Base-by-base conservation (phyloP, 139 green algal species). In the Axilococcus clingmanii region DNA sequence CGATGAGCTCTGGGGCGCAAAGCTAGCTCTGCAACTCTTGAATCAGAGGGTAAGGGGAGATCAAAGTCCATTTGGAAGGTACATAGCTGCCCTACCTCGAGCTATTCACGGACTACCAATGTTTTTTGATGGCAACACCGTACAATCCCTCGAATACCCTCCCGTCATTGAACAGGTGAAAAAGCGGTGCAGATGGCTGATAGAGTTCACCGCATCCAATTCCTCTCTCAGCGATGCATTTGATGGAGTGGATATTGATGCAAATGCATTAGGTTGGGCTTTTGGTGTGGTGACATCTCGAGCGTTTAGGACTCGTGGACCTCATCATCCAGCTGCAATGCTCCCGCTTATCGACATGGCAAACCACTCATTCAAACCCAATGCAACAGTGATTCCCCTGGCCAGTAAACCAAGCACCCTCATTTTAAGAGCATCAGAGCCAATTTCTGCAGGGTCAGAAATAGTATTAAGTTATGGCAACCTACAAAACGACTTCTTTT, bases 401-500 rank as follows among this genome's bases (percentile, higher is more conserved):
- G 20, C 43, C 5, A 43, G 35, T 7, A 20, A 16, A 24, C 16
- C 38, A 24, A 16, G 45, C 12, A 33, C n/a, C 34, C 38, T 63
- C 30, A 7, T 4, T 22, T 29, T 66, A 48, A 28, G 61, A 40
- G 44, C 63, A 2, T 48, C 17, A 45, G 59, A 55, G 22, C 16
- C 64, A 14, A 33, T 78, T 23, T 15, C 3, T 5, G 51, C 52
- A 15, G 74, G 77, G 2, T 73, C 88, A 59, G 55, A 69, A 0
- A 49, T 95, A 40, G 52, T 80, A 5, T 52, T 94, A 4, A 77
- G 35, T 45, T 95, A 95, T 55, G 87, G 87, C 36, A 25, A 57
- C 12, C 75, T 95, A 9, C 38, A 33, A 52, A 95, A 95, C 40
- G 85, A 95, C 66, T 83, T 88, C 32, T 53, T 95, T 19, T 65